Conservation (phyloP, 805 yeast species). For the Millerozyma miso region DNA sequence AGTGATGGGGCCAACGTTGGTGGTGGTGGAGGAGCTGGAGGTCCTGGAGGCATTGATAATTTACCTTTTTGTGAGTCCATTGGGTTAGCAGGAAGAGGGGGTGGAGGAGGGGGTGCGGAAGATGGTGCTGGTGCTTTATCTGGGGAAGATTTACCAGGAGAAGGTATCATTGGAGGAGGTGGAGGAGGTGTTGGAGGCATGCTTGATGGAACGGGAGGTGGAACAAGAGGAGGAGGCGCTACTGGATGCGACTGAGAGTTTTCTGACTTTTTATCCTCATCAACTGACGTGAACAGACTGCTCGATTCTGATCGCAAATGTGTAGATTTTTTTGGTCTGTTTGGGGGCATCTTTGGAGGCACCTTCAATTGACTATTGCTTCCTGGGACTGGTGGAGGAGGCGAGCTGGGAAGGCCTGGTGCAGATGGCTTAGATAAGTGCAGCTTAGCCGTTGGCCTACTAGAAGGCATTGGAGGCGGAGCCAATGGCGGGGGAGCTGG, state of each 20-base stretch:
- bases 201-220: constrained; percentile 17
- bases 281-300: constrained; percentile 16
- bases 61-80: constrained; percentile 11
- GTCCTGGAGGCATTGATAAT: constrained; percentile 7
- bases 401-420: constrained; percentile 11
- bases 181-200: constrained; percentile 12
- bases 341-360: constrained; percentile 36
- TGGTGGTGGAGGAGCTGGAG: constrained; percentile 12
- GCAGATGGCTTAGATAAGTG: constrained; percentile 10
- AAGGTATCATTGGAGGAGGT: constrained; percentile 11
- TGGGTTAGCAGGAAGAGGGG: constrained; percentile 12
- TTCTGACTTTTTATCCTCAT: constrained; percentile 7
- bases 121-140: constrained; percentile 8
- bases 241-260: constrained; percentile 18
- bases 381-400: constrained; percentile 13
- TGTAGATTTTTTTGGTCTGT: constrained; percentile 35
- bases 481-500: constrained; percentile 5
- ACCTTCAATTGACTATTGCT: constrained; percentile 1
- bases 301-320: constrained; percentile 26
- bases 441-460: constrained; percentile 1
- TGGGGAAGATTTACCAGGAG: constrained; percentile 10
- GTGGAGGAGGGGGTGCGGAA: constrained; percentile 15
- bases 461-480: constrained; percentile 10
- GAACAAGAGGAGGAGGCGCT: constrained; percentile 12
- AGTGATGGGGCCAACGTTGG: constrained; percentile 9